Base-by-base conservation (phyloP, 148 eudicot genomes). In the Vaccinium darrowii region DNA sequence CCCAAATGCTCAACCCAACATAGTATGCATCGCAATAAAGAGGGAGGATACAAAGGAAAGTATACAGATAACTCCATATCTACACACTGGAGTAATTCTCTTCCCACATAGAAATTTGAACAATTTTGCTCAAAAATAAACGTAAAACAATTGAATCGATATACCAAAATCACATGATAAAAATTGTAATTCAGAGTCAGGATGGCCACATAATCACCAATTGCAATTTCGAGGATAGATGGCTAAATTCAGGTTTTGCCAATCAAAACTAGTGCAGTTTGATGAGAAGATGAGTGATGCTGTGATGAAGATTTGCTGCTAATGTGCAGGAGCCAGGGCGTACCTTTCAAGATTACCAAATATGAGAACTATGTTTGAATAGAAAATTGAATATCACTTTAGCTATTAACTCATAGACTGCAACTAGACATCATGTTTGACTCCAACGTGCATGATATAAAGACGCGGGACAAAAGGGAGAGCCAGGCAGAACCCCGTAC, bases 401-500 rank as follows among this genome's bases (percentile, higher is more conserved):
- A 11, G 83, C 4, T 25, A 25, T 53, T 13, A 63, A 75, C 75
- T 63, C 36, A n/a, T 81, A 71, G 5, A 63, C 8, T 60, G 74
- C 16, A 7, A 16, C 43, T 67, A 15, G 15, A 25, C 47, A 4
- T 81, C 74, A 23, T 19, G 10, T 47, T 69, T 4, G 77, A 15
- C 84, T 82, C 72, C 15, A 67, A 67, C 39, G 3, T 36, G 39
- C 39, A 43, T 1, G 0, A 43, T 43, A 43, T 43, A 43, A 5
- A 4, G 7, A 43, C 47, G 0, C 47, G 47, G 6, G 47, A 43
- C 47, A 43, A 43, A 84, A 78, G 84, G 88, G 92, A 90, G 93
- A 89, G 94, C 91, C 93, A 89, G 94, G 89, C 88, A 82, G 27
- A 89, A 85, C 85, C 93, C 93, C 92, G 90, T 92, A 63, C 94